Conservation (phyloP, 805 yeast species). For the Nakazawaea wyomingensis region DNA sequence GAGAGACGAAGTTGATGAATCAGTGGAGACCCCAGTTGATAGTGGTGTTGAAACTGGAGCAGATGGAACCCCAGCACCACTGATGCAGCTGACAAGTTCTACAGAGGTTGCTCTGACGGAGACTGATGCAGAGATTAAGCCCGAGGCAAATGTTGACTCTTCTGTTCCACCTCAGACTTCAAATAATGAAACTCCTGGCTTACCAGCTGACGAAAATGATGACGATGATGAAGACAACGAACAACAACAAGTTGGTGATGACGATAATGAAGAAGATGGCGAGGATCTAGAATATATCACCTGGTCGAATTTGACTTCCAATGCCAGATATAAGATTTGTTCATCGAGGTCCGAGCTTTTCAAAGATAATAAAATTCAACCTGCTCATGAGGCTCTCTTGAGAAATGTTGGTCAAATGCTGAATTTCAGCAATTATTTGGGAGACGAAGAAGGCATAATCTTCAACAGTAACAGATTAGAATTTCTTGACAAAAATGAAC, state of each 20-base stretch:
- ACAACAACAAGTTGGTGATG: conserved; percentile 19
- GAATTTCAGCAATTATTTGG: conserved; percentile 44
- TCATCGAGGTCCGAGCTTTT: conserved; percentile 63
- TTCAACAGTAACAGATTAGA: conserved; percentile 25
- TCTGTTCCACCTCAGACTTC: conserved; percentile 14
- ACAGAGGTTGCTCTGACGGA: neutral
- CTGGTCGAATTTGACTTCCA: conserved; percentile 82
- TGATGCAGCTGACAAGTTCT: neutral
- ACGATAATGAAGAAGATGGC: conserved; percentile 46
- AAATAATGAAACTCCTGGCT: conserved; percentile 3
- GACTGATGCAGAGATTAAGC: conserved; percentile 13
- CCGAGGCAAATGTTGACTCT: conserved; percentile 4
- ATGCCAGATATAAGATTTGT: conserved; percentile 72
- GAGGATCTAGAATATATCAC: conserved; percentile 75
- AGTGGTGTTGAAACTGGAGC: neutral
- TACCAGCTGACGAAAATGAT: conserved; percentile 39
- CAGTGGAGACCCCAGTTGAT: conserved; percentile 1
- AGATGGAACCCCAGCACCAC: conserved; percentile 1
- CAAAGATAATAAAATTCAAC: conserved; percentile 50
- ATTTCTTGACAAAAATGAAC: conserved; percentile 39
- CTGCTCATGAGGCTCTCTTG: conserved; percentile 63
- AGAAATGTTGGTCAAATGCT: conserved; percentile 67
- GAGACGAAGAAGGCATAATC: conserved; percentile 29
- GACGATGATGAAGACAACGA: conserved; percentile 37
- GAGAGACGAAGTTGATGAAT: conserved; percentile 19